Base-by-base conservation (phyloP, 805 yeast genomes). In the Saccharomyces mikatae region DNA sequence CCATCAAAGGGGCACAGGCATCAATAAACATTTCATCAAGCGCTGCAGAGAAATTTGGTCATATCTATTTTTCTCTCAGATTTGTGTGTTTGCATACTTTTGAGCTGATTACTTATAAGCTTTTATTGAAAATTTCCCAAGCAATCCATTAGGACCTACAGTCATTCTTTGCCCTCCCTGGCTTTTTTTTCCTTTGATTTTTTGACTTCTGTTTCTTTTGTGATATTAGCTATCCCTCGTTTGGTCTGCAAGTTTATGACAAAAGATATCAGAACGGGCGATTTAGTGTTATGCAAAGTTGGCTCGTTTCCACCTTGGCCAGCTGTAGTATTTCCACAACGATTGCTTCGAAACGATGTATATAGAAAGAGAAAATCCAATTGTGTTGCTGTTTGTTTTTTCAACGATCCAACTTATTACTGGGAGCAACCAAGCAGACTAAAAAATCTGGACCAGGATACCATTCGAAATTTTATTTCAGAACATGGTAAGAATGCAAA, bases 281-380 rank as follows among this genome's bases (percentile, higher is more conserved):
- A 63, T 54, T 52, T 69, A 47, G 72, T 69, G 10, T 56, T 69
- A 41, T 69, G 71, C 53, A 69, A 68, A 54, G 72, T 69, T 21
- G 72, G 72, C 2, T 62, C 67, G 3, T 69, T 64, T 48, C 69
- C 69, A 3, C 71, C 71, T 8, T 69, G 72, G 72, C 72, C 72
- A 1, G 71, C 71, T 6, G 69, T 69, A 3, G 67, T 69, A 3
- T 65, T 66, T 30, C 72, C 72, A 10, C 69, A 65, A 49, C 54
- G 66, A 36, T 57, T 67, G 36, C 58, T 68, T n/a, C 58, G 68
- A 48, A 58, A 59, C 8, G 70, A 67, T 49, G 71, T 69, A 2
- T 62, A 62, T 44, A 59, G 61, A 4, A 62, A 65, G 47, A 52
- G 63, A 41, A 62, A 62, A 52, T 53, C 61, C 1, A 59, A 61